These are phyloP conservation scores for Cryptococcus sp. DNA, from an alignment of 1,284 basidiomycete species.

Conservation along the genomic window DNA sequence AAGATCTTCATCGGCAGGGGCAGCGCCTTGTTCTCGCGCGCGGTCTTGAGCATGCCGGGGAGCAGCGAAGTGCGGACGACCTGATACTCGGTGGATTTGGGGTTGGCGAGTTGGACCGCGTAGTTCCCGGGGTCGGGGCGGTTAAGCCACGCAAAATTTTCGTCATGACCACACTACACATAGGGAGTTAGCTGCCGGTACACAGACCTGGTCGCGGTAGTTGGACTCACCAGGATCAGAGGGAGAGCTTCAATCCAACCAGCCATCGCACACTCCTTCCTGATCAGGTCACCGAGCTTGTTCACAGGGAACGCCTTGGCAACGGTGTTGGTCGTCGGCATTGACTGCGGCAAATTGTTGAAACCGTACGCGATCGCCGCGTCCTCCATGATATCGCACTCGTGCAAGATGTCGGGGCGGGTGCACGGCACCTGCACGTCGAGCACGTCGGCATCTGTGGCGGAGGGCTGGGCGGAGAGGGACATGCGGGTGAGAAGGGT, in stretches of 20 bases:
- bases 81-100: conserved; percentile 96
- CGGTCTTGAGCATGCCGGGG: conserved; percentile 92
- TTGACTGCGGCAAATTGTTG: conserved; percentile 88
- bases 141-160: conserved; percentile 93
- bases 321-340: conserved; percentile 93
- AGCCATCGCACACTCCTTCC: conserved; percentile 85
- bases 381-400: conserved; percentile 98
- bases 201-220: neutral
- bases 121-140: conserved; percentile 72
- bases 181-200: neutral
- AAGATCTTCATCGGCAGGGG: conserved; percentile 89
- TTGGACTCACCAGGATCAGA: conserved; percentile 71
- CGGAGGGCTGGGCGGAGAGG: conserved; percentile 53
- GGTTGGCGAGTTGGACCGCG: conserved; percentile 90
- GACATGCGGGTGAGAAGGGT: conserved; percentile 46
- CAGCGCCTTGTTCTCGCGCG: conserved; percentile 94
- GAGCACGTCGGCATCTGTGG: conserved; percentile 58
- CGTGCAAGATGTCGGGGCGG: conserved; percentile 93
- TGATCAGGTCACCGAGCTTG: conserved; percentile 83
- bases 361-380: conserved; percentile 97
- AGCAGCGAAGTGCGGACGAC: conserved; percentile 93
- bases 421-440: conserved; percentile 79
- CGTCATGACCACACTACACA: conserved; percentile 87
- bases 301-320: conserved; percentile 88
- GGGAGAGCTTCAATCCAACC: conserved; percentile 96